Conservation (phyloP, 352 stramenopile genomes). For the Phytophthora hibernalis region DNA sequence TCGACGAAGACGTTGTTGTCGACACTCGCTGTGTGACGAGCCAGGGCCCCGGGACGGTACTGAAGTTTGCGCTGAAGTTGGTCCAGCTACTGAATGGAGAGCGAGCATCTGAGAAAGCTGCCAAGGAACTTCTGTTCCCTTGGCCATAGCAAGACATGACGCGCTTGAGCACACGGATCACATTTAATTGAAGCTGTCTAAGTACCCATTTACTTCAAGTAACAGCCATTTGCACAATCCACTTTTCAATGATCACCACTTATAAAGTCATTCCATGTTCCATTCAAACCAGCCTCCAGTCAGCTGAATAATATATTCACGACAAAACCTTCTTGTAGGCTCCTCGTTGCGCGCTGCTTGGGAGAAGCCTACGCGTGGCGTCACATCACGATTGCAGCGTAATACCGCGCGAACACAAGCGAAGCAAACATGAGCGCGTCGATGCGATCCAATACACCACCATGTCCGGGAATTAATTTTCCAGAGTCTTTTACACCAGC, state of each 20-base stretch:
- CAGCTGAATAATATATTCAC: constrained; percentile 16
- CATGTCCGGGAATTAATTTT: constrained; percentile 95
- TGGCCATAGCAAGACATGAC: constrained; percentile 25
- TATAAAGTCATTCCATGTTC: background rate
- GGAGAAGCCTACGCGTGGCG: constrained; percentile 32
- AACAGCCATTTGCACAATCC: too few species aligned
- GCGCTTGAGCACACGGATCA: background rate
- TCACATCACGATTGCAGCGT: constrained; percentile 55
- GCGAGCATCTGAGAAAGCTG: constrained; percentile 45
- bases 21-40: constrained; percentile 67
- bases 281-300: constrained; percentile 9
- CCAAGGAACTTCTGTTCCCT: constrained; percentile 46
- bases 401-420: constrained; percentile 73
- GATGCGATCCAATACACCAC: constrained; percentile 95
- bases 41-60: constrained; percentile 54
- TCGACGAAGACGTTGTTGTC: constrained; percentile 67
- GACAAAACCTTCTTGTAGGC: constrained; percentile 11
- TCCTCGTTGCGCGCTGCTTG: constrained; percentile 31
- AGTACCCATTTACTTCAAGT: too few species aligned
- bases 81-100: constrained; percentile 62
- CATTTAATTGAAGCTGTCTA: background rate
- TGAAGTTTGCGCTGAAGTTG: constrained; percentile 62
- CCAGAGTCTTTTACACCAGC: constrained; percentile 96
- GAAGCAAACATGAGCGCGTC: constrained; percentile 95
- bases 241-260: background rate